Conservation (phyloP, 2,329 filamentous ascomycete genomes). For the Cladobotryum protrusum region DNA sequence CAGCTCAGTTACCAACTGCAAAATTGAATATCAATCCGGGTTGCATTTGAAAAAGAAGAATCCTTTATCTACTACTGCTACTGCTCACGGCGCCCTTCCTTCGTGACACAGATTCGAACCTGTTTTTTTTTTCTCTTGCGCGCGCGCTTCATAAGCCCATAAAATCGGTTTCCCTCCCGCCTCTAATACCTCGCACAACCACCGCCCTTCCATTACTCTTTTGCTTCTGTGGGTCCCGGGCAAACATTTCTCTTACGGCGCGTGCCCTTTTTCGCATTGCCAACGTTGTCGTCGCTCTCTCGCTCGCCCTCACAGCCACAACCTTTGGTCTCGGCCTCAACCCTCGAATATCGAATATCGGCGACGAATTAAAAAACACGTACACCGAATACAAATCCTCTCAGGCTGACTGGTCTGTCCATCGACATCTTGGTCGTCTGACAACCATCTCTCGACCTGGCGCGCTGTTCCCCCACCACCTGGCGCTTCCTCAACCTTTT, state of each 20-base stretch:
- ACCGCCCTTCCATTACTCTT: constrained; percentile 1
- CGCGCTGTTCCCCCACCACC: background rate
- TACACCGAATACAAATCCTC: background rate
- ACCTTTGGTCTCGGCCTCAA: background rate
- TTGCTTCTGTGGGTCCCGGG: constrained; percentile 10
- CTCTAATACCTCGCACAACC: background rate
- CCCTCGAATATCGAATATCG: constrained; percentile 5
- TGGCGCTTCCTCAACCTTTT: constrained; percentile 14
- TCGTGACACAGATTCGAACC: too few relatives aligned
- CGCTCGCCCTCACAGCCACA: constrained; percentile 1
- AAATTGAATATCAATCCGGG: too few relatives aligned
- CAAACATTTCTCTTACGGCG: constrained; percentile 10
- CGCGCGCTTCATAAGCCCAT: too few relatives aligned
- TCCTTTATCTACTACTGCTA: too few relatives aligned
- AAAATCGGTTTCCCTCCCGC: background rate
- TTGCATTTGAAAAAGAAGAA: too few relatives aligned
- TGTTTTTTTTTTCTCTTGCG: too few relatives aligned
- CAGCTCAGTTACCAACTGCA: too few relatives aligned
- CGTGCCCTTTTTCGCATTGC: constrained; percentile 7
- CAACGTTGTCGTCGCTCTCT: background rate
- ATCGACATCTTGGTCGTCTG: background rate
- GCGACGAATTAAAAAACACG: constrained; percentile 1
- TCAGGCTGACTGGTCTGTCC: too few relatives aligned
- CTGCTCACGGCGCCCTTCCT: too few relatives aligned
- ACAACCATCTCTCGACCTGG: background rate